Conservation (phyloP, 164 flowering plant species). For the Vitis amurensis region DNA sequence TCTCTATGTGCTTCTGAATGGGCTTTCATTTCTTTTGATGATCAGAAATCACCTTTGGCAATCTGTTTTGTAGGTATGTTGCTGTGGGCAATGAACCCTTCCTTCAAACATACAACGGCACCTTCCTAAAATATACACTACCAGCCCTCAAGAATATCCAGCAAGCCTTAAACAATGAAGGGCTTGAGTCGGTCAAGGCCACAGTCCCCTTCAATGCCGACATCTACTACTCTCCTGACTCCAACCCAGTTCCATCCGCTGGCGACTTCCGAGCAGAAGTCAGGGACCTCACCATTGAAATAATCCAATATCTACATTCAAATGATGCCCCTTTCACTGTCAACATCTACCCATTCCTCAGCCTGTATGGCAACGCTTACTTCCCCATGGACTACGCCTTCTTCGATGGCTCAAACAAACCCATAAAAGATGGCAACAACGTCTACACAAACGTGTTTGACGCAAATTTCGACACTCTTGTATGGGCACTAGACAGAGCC, state of each 20-base stretch:
- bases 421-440: slow-evolving; percentile 50
- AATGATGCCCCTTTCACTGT: slow-evolving; percentile 78
- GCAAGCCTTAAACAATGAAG: slow-evolving; percentile 57
- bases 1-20: no score
- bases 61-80: slow-evolving; percentile 60
- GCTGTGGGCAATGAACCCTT: slow-evolving; percentile 94
- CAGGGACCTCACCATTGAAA: slow-evolving; percentile 53
- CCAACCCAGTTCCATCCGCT: slow-evolving; percentile 81
- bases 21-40: no score
- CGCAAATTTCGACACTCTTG: slow-evolving; percentile 82
- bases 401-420: slow-evolving; percentile 59
- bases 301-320: slow-evolving; percentile 49
- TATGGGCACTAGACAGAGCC: slow-evolving; percentile 55
- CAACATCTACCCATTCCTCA: slow-evolving; percentile 92
- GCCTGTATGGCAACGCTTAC: slow-evolving; percentile 62
- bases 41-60: neutral
- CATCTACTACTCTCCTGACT: slow-evolving; percentile 64
- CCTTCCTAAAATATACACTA: slow-evolving; percentile 43
- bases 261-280: slow-evolving; percentile 80
- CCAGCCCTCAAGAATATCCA: slow-evolving; percentile 80
- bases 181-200: slow-evolving; percentile 53
- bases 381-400: slow-evolving; percentile 91
- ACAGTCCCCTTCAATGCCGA: slow-evolving; percentile 87
- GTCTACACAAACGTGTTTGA: slow-evolving; percentile 83
- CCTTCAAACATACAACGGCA: slow-evolving; percentile 65